Percentiles rank a stretch among this genome's conserved stretches.
Evolutionary conservation across 352 stramenopile species (phyloP).

Genomic region (Phytopythium ostracodes): DNA sequence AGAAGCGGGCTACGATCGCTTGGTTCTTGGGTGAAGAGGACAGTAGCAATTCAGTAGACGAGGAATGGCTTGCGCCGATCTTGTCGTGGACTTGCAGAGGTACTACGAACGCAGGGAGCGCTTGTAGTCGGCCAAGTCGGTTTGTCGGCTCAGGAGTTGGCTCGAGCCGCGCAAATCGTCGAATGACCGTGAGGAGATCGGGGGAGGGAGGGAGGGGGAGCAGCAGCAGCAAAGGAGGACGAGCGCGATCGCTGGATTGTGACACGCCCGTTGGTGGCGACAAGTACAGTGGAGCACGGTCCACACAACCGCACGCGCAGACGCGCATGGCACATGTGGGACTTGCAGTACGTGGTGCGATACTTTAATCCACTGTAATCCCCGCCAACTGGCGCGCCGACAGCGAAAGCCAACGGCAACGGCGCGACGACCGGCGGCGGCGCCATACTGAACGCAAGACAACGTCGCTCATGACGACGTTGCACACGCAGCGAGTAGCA

Average conservation of each 20-base stretch:
- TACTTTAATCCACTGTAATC: not conserved
- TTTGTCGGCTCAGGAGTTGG: not conserved
- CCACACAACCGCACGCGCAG: not conserved
- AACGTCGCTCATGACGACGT: not conserved
- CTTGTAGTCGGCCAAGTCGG: not conserved
- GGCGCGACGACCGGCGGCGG: not conserved
- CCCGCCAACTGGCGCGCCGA: not conserved
- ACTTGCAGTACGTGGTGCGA: not conserved
- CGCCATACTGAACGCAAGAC: not conserved
- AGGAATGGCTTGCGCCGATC: not conserved
- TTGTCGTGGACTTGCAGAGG: not conserved
- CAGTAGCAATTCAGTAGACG: not conserved
- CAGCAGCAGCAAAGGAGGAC: not conserved
- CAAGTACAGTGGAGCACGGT: not conserved
- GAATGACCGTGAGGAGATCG: not conserved
- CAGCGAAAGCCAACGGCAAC: not conserved
- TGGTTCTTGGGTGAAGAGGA: not conserved
- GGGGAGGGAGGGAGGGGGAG: not conserved
- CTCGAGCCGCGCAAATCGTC: conserved; percentile 7
- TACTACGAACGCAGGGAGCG: not conserved
- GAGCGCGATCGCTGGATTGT: not conserved
- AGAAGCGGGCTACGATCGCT: not conserved
- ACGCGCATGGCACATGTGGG: not conserved
- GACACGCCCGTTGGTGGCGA: not conserved
- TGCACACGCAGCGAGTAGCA: not conserved